Base-by-base conservation (phyloP, 495 filamentous ascomycete genomes). In the Penicillium manginii region DNA sequence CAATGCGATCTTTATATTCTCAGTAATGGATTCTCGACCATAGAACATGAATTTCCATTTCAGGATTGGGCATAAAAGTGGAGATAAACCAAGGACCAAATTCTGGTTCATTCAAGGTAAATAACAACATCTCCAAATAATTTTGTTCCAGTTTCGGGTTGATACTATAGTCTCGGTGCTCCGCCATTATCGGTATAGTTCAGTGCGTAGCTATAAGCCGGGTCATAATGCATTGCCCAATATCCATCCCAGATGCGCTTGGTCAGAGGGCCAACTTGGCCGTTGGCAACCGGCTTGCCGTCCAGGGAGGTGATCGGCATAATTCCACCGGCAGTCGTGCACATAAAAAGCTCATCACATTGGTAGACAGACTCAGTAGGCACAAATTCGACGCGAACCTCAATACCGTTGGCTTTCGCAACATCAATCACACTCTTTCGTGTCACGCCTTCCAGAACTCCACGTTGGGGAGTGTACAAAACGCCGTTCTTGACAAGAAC, bases 191-290 rank as follows among this genome's bases (percentile, higher is more conserved):
- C 31, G 18, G 22, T 31, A 29, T 50, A 50, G 18, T 10, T 31
- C 19, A 50, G 17, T n/a, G 47, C 18, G 23, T 50, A 75, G 54
- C 72, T 72, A 54, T 67, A 75, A 6, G 21, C 52, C 7, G 55
- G 42, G 51, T 73, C 67, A 56, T 70, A 75, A 54, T 75, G 72
- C 59, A 75, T 69, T 18, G 58, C 67, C 74, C 74, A 77, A 53
- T 77, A 77, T 4, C 48, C 58, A 61, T 77, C 73, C 74, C 74
- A 76, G 51, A 77, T 76, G 57, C 55, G 60, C 64, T 69, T 74
- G 54, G 74, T 77, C 15, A 76, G 45, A 5, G 70, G 67, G 0
- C 74, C 73, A 46, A 77, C 35, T 60, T 70, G 55, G 5, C 74
- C 74, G 40, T 63, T 68, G 17, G 62, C 69, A 3, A 77, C 65